These are phyloP conservation scores for Pezicula radicicola DNA, from an alignment of 2,329 filamentous ascomycete genomes.

Conservation along the genomic window DNA sequence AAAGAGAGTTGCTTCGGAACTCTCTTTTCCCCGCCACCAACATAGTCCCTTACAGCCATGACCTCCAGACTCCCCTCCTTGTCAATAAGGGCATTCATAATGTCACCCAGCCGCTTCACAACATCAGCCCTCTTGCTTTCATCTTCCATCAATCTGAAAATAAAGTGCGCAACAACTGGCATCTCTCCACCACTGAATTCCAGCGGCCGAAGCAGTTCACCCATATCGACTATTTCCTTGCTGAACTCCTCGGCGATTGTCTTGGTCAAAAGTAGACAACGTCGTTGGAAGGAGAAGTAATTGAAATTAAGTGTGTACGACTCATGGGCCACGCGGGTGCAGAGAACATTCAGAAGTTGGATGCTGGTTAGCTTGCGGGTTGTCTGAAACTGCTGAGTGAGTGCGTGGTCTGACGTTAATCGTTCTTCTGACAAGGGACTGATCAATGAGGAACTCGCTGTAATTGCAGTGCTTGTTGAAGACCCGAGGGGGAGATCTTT, in stretches of 20 bases:
- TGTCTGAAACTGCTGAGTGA: constrained; percentile 7
- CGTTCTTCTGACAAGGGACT: background rate
- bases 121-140: too few species aligned
- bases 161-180: too few species aligned
- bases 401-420: background rate
- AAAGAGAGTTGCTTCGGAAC: too few species aligned
- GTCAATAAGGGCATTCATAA: too few species aligned
- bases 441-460: background rate
- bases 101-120: too few species aligned
- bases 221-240: too few species aligned
- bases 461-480: background rate
- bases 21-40: too few species aligned
- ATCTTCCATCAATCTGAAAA: too few species aligned
- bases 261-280: constrained; percentile 4
- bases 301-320: constrained; percentile 11
- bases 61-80: too few species aligned
- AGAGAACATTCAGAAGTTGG: constrained; percentile 9
- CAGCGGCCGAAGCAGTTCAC: too few species aligned
- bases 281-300: constrained; percentile 8
- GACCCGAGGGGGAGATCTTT: background rate
- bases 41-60: too few species aligned
- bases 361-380: constrained; percentile 5
- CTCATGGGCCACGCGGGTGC: constrained; percentile 9
- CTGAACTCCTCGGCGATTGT: constrained; percentile 5
- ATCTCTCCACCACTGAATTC: too few species aligned